Evolutionary conservation across 768 basidiomycete species (phyloP).

Genomic region (Panellus pusillus): DNA sequence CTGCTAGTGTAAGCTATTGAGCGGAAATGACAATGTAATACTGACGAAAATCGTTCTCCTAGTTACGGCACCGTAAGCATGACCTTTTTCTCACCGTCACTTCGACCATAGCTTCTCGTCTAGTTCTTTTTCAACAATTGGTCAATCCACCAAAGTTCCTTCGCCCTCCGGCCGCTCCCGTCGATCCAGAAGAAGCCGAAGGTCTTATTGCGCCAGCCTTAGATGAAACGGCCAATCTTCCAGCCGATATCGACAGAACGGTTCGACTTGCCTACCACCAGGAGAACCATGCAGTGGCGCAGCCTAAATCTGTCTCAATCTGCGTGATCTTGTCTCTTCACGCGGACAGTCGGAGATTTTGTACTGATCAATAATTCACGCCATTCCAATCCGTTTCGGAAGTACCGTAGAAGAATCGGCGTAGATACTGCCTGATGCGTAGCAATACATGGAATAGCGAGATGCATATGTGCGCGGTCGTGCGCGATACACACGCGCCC

Average conservation of each 20-base stretch:
- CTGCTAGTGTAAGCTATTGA: conserved; percentile 73
- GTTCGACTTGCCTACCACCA: conserved; percentile 75
- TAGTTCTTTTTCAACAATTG: conserved; percentile 91
- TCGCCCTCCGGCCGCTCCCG: conserved; percentile 38
- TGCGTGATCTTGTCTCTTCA: neutral
- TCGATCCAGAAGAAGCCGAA: conserved; percentile 61
- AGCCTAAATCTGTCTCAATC: conserved; percentile 11
- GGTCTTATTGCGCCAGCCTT: conserved; percentile 48
- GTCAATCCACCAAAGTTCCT: conserved; percentile 64
- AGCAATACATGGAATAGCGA: neutral
- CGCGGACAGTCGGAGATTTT: too few species aligned
- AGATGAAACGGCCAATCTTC: conserved; percentile 83
- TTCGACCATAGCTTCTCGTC: conserved; percentile 8
- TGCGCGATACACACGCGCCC: too few species aligned
- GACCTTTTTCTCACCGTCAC: conserved; percentile 14
- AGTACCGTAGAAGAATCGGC: too few species aligned
- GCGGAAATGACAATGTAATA: conserved; percentile 11
- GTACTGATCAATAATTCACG: too few species aligned
- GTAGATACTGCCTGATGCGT: neutral
- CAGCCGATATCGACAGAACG: conserved; percentile 77
- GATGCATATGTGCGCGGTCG: too few species aligned
- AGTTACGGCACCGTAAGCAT: conserved; percentile 82
- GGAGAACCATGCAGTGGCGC: conserved; percentile 36
- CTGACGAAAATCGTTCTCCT: conserved; percentile 5
- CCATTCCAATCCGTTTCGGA: too few species aligned